Percentiles rank a stretch among this genome's conserved stretches.
phyloP scores from a whole-genome alignment of 2,329 filamentous ascomycete genomes.

The Scedosporium aurantiacum region DNA sequence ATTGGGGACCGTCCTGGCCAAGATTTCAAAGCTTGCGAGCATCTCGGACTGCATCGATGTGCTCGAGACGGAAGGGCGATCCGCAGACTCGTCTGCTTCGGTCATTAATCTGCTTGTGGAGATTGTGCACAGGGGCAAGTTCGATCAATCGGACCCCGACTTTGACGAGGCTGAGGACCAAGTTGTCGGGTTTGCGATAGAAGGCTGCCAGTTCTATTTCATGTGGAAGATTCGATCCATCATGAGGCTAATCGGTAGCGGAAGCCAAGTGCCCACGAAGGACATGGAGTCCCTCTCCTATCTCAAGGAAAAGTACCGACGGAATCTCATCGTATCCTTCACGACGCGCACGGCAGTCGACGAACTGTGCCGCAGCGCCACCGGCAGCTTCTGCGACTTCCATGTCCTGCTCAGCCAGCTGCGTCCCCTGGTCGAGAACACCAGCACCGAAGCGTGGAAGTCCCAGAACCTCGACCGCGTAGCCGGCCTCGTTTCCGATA shows the following conservation, averaged over 20 bases:
- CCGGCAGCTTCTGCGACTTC: constrained; percentile 69
- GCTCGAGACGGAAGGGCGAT: constrained; percentile 52
- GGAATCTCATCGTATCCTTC: constrained; percentile 55
- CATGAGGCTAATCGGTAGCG: constrained; percentile 40
- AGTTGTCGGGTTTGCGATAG: constrained; percentile 64
- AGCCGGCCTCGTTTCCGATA: constrained; percentile 54
- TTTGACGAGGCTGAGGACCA: constrained; percentile 70
- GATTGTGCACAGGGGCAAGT: constrained; percentile 63
- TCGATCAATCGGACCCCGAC: constrained; percentile 56
- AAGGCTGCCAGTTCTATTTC: constrained; percentile 75
- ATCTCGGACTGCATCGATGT: constrained; percentile 68
- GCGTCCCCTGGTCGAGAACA: constrained; percentile 36
- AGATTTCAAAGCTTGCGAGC: constrained; percentile 69
- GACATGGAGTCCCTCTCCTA: constrained; percentile 50
- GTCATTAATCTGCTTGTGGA: constrained; percentile 61
- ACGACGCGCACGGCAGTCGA: constrained; percentile 62
- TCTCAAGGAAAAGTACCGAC: constrained; percentile 45
- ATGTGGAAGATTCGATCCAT: constrained; percentile 76
- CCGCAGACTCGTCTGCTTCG: constrained; percentile 34
- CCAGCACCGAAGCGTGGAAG: constrained; percentile 20
- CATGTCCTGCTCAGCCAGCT: constrained; percentile 70
- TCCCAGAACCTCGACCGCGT: constrained; percentile 23
- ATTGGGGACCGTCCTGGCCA: constrained; percentile 62
- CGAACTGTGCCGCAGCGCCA: constrained; percentile 63
- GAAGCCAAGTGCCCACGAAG: constrained; percentile 42